Evolutionary conservation across 169 alveolate genomes (phyloP).

Genomic region (Plasmodium fragile): DNA sequence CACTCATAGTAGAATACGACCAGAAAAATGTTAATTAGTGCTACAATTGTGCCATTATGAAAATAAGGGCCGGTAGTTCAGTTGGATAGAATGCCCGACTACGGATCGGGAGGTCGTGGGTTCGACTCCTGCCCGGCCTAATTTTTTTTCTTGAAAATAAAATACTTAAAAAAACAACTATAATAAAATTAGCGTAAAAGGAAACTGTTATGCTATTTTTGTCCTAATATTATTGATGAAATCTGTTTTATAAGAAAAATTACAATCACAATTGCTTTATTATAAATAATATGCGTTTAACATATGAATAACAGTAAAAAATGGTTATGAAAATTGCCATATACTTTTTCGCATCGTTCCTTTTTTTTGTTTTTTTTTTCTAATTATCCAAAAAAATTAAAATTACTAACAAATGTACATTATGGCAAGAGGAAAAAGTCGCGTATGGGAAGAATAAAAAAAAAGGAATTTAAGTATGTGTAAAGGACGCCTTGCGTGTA

Average conservation of each 20-base stretch:
- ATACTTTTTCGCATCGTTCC: neutral
- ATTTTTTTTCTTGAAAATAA: neutral
- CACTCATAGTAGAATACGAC: neutral
- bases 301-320: neutral
- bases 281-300: too few relatives aligned
- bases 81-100: constrained; percentile 91
- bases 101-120: constrained; percentile 91
- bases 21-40: neutral
- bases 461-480: neutral
- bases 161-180: too few relatives aligned
- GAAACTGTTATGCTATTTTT: too few relatives aligned
- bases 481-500: neutral
- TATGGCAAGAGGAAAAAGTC: neutral
- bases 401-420: neutral
- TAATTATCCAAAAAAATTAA: neutral
- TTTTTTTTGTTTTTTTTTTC: neutral
- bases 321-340: neutral
- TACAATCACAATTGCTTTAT: neutral
- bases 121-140: constrained; percentile 91
- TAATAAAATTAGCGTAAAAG: neutral
- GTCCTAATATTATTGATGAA: neutral
- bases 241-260: neutral
- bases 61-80: constrained; percentile 86
- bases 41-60: neutral
- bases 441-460: neutral